Conservation (phyloP, 169 alveolate species). For the Plasmodium vivax region DNA sequence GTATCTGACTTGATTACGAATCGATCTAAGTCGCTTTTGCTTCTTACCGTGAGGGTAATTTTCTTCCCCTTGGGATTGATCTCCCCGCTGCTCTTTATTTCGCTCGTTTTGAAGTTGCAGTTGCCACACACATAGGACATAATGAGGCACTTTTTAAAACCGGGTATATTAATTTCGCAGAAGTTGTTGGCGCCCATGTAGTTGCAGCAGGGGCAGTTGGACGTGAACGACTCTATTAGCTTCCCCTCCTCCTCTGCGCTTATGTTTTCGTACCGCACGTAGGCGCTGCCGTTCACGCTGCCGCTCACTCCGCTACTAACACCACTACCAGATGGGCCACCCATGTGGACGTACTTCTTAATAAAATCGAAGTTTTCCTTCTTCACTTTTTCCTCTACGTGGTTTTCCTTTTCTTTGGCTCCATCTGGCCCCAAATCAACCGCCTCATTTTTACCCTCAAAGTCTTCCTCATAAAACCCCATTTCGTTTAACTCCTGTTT, state of each 20-base stretch:
- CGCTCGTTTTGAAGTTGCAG: constrained; percentile 96
- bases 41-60: constrained; percentile 86
- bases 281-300: neutral
- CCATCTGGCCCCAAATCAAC: neutral
- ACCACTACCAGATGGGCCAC: neutral
- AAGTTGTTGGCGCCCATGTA: constrained; percentile 84
- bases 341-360: constrained; percentile 49
- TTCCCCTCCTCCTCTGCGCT: constrained; percentile 58
- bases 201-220: constrained; percentile 90
- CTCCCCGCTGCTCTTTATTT: constrained; percentile 97
- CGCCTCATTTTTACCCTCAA: constrained; percentile 61
- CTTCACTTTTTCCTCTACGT: constrained; percentile 8
- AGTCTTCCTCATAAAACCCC: constrained; percentile 86
- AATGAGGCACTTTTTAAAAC: constrained; percentile 94
- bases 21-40: constrained; percentile 93
- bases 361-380: constrained; percentile 71
- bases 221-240: constrained; percentile 66
- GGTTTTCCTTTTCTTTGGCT: neutral
- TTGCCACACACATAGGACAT: constrained; percentile 94
- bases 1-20: constrained; percentile 96
- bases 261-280: constrained; percentile 28
- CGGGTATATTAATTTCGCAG: constrained; percentile 96
- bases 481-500: constrained; percentile 85
- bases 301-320: neutral
- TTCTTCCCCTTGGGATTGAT: constrained; percentile 92